Base-by-base conservation (phyloP, 495 filamentous ascomycete species). In the Lindgomyces ingoldianus region DNA sequence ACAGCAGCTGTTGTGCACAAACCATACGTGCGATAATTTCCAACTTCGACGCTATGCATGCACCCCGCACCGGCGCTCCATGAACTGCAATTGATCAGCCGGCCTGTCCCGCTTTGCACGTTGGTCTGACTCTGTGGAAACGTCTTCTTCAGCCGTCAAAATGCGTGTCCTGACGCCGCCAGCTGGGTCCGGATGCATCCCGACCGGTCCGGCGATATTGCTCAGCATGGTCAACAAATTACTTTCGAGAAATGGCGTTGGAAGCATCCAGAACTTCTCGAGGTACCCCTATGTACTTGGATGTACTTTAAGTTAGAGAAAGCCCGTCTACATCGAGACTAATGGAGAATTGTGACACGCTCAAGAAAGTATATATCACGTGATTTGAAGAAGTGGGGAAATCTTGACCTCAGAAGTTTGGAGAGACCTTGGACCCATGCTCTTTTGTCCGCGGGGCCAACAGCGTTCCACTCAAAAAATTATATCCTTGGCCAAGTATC, bases 51-150 rank as follows among this genome's bases (percentile, higher is more conserved):
- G 44, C 58, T 53, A 52, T 16, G 50, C 59, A 62, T 68, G 65
- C 65, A 68, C 65, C 65, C 65, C 65, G 59, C 65, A 68, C 29
- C 54, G 18, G 9, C 16, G 24, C 61, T 30, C n/a, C 27, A 16
- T 59, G 45, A 47, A 36, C 29, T 50, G 39, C 54, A 36, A 57
- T 59, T 53, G 65, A 68, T 68, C 59, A 68, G 36, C 53, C 58
- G 59, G 65, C 53, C 58, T 24, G 58, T 62, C 65, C 65, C 65
- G 53, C 58, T 16, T 42, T 36, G 50, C 50, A 52, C 26, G 36
- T 36, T 48, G 49, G 44, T 39, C 64, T 61, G 57, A 57, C 39
- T 50, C 52, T 52, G 30, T 29, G n/a, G 36, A 48, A 42, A 26
- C 24, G 1, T 46, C 18, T 41, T 41, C 26, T 58, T 36, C 52